phyloP scores from a whole-genome alignment of 2,329 filamentous ascomycete species.

The Arthrinium phaeospermum region DNA sequence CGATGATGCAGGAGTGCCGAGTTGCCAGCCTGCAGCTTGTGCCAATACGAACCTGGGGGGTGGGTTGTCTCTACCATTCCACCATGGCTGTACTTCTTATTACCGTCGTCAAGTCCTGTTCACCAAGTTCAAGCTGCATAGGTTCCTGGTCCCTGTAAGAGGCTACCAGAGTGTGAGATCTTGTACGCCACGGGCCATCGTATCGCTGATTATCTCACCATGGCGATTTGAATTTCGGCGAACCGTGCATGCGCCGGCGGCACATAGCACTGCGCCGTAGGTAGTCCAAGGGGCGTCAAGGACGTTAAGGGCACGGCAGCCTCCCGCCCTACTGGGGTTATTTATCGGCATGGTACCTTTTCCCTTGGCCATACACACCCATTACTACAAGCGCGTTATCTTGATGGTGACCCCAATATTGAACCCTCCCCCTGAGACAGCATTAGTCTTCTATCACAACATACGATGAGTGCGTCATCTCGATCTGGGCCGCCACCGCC shows the following conservation, averaged over 20 bases:
- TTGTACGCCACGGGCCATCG: background rate
- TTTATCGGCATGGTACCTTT: background rate
- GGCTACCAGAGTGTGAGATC: background rate
- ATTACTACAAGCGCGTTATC: background rate
- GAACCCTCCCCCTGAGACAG: background rate
- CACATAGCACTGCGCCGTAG: background rate
- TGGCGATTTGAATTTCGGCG: background rate
- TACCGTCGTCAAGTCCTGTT: background rate
- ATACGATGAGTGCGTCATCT: constrained; percentile 8
- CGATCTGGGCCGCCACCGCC: constrained; percentile 5
- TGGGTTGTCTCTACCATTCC: background rate
- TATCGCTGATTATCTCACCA: background rate
- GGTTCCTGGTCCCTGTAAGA: background rate
- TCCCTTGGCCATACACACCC: background rate
- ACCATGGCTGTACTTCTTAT: background rate
- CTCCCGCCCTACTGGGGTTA: background rate
- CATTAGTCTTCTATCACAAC: constrained; percentile 10
- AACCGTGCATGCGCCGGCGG: constrained; percentile 8
- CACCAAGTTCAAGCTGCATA: background rate
- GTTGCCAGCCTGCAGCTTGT: background rate
- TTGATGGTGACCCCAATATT: background rate
- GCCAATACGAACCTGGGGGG: background rate
- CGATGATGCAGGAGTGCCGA: background rate
- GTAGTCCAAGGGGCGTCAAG: background rate
- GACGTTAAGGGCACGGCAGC: background rate